Evolutionary conservation across 306 rosid species (phyloP).

Genomic region (Quercus glauca): DNA sequence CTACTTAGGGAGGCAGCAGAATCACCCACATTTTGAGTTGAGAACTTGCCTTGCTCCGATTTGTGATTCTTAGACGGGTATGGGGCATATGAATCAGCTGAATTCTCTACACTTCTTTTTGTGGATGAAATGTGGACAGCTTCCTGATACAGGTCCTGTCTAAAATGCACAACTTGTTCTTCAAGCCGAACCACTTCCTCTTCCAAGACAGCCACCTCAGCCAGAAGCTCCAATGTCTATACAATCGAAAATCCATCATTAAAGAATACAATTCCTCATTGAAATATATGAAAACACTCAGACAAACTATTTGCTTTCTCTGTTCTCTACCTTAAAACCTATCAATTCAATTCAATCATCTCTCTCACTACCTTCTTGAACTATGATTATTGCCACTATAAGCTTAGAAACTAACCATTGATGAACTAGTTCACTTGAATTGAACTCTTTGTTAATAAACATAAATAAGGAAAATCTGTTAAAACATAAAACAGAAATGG

Average conservation of each 20-base stretch:
- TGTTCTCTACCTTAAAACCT: background rate
- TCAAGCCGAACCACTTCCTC: constrained; percentile 95
- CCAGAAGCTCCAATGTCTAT: constrained; percentile 81
- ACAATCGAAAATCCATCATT: constrained; percentile 8
- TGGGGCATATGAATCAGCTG: constrained; percentile 25
- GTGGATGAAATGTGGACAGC: constrained; percentile 69
- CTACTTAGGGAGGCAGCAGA: constrained; percentile 11
- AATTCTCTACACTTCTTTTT: constrained; percentile 48
- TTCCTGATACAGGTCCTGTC: constrained; percentile 78
- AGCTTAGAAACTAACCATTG: background rate
- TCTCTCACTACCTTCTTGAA: constrained; percentile 4
- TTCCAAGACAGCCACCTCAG: constrained; percentile 93
- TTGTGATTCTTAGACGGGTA: constrained; percentile 28
- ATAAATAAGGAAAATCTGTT: background rate
- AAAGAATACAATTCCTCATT: constrained; percentile 1
- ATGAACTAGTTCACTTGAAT: background rate
- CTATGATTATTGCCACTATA: background rate
- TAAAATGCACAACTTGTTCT: constrained; percentile 69
- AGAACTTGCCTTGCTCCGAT: constrained; percentile 30
- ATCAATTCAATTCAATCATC: background rate
- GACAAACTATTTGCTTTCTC: background rate
- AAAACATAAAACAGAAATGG: constrained; percentile 7
- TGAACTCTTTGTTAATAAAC: background rate
- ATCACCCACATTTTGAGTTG: constrained; percentile 32
- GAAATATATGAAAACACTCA: background rate